A percentile compares a stretch with the other conserved stretches of the same genome.
These are phyloP conservation scores for Alternaria brassicae DNA, from an alignment of 2,329 filamentous ascomycete genomes.

Conservation along the genomic window DNA sequence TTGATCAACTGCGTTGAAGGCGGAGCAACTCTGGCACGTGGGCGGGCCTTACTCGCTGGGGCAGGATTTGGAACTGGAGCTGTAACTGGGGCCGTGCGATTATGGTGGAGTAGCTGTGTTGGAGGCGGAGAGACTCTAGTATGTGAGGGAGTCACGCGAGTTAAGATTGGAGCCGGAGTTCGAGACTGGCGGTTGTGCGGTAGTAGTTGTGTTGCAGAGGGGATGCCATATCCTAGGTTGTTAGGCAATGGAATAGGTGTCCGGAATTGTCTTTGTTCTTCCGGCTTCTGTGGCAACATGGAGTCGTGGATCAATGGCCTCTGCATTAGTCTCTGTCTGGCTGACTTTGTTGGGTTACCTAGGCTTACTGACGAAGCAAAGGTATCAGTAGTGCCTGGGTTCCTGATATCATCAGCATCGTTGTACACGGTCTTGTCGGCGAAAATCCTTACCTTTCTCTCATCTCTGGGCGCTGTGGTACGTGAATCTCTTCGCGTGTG, in stretches of 20 bases:
- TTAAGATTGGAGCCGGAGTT: neutral
- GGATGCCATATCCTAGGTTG: neutral
- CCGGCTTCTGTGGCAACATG: conserved; percentile 9
- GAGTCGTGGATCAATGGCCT: conserved; percentile 29
- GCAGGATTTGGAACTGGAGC: neutral
- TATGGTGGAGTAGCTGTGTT: conserved; percentile 6
- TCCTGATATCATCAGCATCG: conserved; percentile 10
- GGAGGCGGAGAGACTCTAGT: neutral
- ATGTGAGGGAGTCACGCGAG: neutral
- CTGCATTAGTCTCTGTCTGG: conserved; percentile 27
- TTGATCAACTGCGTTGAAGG: conserved; percentile 11
- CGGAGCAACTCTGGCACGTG: neutral
- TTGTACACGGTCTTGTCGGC: neutral
- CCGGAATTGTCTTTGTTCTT: neutral
- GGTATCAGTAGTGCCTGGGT: neutral
- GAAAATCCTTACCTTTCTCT: conserved; percentile 4
- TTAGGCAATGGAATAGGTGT: neutral
- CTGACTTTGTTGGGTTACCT: conserved; percentile 18
- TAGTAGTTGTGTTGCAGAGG: conserved; percentile 7
- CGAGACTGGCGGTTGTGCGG: neutral
- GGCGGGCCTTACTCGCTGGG: neutral
- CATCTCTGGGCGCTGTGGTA: conserved; percentile 3
- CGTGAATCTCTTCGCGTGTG: conserved; percentile 1
- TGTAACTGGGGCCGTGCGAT: neutral
- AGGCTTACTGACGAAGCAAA: conserved; percentile 8